Evolutionary conservation across 768 basidiomycete genomes (phyloP).

Genomic region (Pulveroboletus sp.): DNA sequence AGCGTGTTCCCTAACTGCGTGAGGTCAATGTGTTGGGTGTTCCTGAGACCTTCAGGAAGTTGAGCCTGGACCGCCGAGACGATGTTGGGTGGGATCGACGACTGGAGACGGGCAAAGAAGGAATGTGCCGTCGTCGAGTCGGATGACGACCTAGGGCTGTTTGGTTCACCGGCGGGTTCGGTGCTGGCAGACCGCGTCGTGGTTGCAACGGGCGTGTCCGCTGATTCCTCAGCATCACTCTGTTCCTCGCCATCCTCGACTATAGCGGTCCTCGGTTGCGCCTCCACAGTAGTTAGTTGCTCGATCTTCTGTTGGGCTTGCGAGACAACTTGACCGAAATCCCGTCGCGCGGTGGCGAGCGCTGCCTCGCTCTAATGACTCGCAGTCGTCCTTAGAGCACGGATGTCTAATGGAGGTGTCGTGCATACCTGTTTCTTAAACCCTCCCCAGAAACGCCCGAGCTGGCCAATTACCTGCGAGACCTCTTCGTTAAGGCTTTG

Average conservation of each 20-base stretch:
- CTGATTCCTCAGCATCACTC: conserved; percentile 25
- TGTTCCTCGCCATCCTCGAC: conserved; percentile 16
- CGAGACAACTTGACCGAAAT: conserved; percentile 64
- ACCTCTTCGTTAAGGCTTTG: conserved; percentile 81
- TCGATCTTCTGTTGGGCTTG: conserved; percentile 77
- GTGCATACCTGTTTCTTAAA: conserved; percentile 78
- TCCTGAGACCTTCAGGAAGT: conserved; percentile 61
- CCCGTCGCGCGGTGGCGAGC: conserved; percentile 66
- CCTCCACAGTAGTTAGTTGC: conserved; percentile 47
- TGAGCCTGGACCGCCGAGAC: conserved; percentile 63
- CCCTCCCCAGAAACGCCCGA: conserved; percentile 86
- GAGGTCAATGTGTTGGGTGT: conserved; percentile 66
- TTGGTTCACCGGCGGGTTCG: conserved; percentile 19
- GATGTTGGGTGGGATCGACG: conserved; percentile 71
- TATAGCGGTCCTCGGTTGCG: conserved; percentile 12
- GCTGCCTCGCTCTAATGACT: conserved; percentile 60
- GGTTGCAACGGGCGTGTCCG: conserved; percentile 25
- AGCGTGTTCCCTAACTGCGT: conserved; percentile 62
- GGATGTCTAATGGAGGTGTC: neutral
- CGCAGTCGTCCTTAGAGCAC: conserved; percentile 3
- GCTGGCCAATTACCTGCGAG: conserved; percentile 80
- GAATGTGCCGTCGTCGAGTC: conserved; percentile 34
- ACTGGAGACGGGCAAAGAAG: conserved; percentile 67
- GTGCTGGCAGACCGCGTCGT: conserved; percentile 17
- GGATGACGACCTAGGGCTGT: conserved; percentile 4